Evolutionary conservation across 192 early-diverging fungal genomes (phyloP).

Genomic region (Backusella sp.): DNA sequence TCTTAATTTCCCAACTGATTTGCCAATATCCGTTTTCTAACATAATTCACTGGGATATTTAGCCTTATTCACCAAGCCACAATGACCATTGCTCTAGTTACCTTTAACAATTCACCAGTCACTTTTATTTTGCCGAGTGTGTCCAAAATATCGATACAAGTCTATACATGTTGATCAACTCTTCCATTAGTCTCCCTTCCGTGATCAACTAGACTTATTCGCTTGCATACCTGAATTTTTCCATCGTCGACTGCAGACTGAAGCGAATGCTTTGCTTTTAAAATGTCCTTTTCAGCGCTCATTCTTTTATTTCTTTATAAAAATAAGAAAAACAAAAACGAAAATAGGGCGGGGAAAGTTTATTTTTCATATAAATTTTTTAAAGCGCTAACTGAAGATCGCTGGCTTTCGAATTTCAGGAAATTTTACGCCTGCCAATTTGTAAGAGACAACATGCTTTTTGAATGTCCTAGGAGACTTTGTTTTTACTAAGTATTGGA

Average conservation of each 20-base stretch:
- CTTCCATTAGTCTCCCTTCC: neutral
- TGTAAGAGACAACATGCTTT: too few species aligned
- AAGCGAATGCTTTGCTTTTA: constrained; percentile 28
- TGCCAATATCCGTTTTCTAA: constrained; percentile 78
- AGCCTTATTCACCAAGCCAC: neutral
- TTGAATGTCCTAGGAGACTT: neutral
- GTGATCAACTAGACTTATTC: neutral
- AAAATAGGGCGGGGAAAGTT: neutral
- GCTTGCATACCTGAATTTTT: constrained; percentile 16
- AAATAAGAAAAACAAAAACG: neutral
- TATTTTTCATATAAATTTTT: neutral
- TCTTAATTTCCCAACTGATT: constrained; percentile 72
- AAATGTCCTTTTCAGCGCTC: constrained; percentile 21
- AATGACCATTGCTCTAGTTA: constrained; percentile 17
- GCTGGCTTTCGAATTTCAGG: neutral
- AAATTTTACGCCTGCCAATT: neutral
- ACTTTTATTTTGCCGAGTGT: constrained; percentile 45
- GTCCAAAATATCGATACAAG: constrained; percentile 39
- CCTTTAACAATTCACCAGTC: constrained; percentile 55
- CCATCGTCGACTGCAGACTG: constrained; percentile 14
- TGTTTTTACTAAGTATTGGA: neutral
- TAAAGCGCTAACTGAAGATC: neutral
- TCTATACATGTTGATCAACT: neutral
- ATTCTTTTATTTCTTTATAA: neutral
- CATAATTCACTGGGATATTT: neutral